Base-by-base conservation (phyloP, 805 yeast genomes). In the Teunomyces tritomae region DNA sequence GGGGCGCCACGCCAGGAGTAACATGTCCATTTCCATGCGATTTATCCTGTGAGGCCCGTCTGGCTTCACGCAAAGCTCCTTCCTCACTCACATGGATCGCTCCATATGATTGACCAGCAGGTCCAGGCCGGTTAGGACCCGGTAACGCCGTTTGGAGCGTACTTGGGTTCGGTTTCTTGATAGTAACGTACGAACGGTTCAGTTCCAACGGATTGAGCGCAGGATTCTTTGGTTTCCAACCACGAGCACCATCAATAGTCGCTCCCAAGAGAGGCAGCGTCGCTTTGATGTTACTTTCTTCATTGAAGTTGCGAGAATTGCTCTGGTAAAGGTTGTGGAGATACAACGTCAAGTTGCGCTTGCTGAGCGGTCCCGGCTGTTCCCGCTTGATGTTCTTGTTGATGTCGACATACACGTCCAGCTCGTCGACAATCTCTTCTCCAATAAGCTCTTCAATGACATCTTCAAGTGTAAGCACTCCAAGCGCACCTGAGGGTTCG, bases 361-460 rank as follows among this genome's bases (percentile, higher is more conserved):
- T 85, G 10, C 86, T 74, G 49, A 85, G 71, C 1, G 92, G 92
- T 8, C 91, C 91, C 1, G 92, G 92, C 49, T 79, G 80, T 34
- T 76, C 74, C 61, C 92, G 74, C 67, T 88, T 87, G 61, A 91
- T 89, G 50, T 89, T 89, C 53, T 87, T 87, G 65, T 89, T 89
- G 53, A 91, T 87, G 67, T 92, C 97, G 49, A 91, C 80, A 61
- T 87, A 90, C 14, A 94, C 97, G 63, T 92, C 99, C 20, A 90
- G 83, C 69, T 92, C 99, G 63, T 92, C 99, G 36, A 92, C 92
- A 60, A 92, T 92, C 65, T 92, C 99, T 68, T 92, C 98, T 44
- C 99, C 99, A 65, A 92, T 92, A 54, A 92, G 77, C 68, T 92
- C 99, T 67, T 92, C 99, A 61, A 92, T 94, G n/a, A 92, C 97